Evolutionary conservation across 2,329 filamentous ascomycete species (phyloP).

Genomic region (Drechslerella dactyloides): DNA sequence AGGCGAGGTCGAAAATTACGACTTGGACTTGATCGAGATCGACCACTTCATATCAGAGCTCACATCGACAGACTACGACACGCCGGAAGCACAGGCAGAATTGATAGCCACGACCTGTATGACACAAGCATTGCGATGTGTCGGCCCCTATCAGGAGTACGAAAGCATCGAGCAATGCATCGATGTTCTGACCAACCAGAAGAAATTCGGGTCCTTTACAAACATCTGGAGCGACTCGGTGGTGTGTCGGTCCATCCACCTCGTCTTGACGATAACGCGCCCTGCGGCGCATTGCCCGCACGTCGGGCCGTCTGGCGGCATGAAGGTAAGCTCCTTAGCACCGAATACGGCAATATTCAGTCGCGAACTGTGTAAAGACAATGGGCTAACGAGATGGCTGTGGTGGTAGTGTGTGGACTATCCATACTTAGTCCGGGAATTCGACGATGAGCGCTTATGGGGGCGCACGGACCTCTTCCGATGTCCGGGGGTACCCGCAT

Average conservation of each 20-base stretch:
- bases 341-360: background rate
- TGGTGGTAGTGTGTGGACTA: conserved; percentile 35
- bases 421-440: conserved; percentile 31
- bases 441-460: conserved; percentile 39
- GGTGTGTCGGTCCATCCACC: conserved; percentile 59
- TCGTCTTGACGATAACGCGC: conserved; percentile 56
- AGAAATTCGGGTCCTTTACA: conserved; percentile 59
- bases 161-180: conserved; percentile 57
- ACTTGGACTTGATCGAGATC: conserved; percentile 61
- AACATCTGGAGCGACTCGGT: conserved; percentile 61
- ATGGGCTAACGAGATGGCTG: conserved; percentile 1
- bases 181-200: conserved; percentile 54
- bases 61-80: conserved; percentile 55
- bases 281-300: conserved; percentile 48
- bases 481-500: conserved; percentile 7
- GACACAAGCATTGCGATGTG: conserved; percentile 57
- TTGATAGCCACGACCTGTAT: conserved; percentile 57
- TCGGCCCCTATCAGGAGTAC: conserved; percentile 58
- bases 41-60: conserved; percentile 57
- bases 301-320: conserved; percentile 41
- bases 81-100: conserved; percentile 54
- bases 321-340: conserved; percentile 37
- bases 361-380: background rate
- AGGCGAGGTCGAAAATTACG: conserved; percentile 60
- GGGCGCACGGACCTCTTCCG: conserved; percentile 38